Conservation (phyloP, 208 protist species). For the Leishmania martiniquensis region DNA sequence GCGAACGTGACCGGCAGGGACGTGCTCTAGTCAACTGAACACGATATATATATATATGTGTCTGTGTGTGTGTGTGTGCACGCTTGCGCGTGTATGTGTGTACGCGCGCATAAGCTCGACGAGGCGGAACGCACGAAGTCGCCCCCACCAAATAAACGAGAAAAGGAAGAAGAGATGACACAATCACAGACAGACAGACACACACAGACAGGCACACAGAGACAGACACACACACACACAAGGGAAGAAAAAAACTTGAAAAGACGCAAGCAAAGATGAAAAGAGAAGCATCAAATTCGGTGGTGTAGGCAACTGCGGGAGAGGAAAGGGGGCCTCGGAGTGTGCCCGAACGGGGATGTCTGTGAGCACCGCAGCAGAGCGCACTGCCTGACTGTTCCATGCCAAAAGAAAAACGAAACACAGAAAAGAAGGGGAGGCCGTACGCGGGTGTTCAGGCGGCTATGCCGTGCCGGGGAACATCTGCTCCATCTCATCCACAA, state of each 20-base stretch:
- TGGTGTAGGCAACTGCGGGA: neutral
- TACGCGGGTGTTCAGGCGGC: neutral
- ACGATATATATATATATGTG: neutral
- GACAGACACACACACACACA: too few relatives aligned
- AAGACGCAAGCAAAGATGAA: neutral
- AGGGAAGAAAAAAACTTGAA: neutral
- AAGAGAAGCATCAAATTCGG: neutral
- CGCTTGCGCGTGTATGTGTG: too few relatives aligned
- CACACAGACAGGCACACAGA: too few relatives aligned
- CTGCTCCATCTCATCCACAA: slow-evolving; percentile 33
- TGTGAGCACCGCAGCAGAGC: neutral
- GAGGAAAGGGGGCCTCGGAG: neutral
- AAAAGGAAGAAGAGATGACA: neutral
- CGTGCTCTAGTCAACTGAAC: neutral
- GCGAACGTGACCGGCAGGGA: neutral
- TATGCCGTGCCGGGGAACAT: slow-evolving; percentile 19
- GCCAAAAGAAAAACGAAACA: neutral
- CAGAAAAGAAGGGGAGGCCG: neutral
- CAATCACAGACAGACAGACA: too few relatives aligned
- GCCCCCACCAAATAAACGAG: neutral
- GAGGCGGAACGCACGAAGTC: neutral
- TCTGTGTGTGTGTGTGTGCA: neutral
- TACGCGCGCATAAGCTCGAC: neutral
- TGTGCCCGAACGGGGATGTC: neutral
- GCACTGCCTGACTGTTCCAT: neutral